Percentiles rank a stretch among this genome's conserved stretches.
Evolutionary conservation across 2,329 filamentous ascomycete genomes (phyloP).

Genomic region (Juglanconis juglandina): DNA sequence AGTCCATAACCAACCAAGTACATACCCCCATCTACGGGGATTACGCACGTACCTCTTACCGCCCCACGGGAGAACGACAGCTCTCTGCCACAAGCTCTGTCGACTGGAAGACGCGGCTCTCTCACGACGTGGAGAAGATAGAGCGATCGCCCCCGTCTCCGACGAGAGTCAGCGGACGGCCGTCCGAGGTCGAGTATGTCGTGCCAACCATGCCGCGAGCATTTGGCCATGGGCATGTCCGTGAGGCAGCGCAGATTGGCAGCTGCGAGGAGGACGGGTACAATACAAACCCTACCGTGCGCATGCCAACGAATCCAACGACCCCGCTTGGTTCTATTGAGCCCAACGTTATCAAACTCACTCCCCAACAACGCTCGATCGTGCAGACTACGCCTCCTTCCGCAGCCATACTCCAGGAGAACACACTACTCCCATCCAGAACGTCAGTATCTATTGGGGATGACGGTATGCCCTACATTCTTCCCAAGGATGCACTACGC

Average conservation of each 20-base stretch:
- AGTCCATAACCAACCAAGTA: conserved; percentile 9
- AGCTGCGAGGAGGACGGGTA: conserved; percentile 27
- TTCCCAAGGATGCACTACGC: neutral
- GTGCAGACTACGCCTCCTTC: conserved; percentile 19
- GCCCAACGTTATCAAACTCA: conserved; percentile 23
- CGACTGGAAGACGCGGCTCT: conserved; percentile 40
- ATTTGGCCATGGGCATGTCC: conserved; percentile 28
- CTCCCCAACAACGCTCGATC: conserved; percentile 19
- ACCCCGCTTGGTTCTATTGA: conserved; percentile 21
- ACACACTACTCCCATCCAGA: neutral
- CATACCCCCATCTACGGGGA: conserved; percentile 26
- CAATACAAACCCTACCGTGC: conserved; percentile 15
- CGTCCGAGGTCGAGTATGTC: conserved; percentile 25
- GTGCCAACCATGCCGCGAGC: conserved; percentile 24
- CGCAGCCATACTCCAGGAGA: conserved; percentile 13
- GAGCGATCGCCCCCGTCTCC: conserved; percentile 23
- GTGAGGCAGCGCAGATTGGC: conserved; percentile 36
- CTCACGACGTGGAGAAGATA: conserved; percentile 34
- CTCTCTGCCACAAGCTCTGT: conserved; percentile 43
- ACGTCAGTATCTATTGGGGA: neutral
- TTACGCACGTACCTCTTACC: conserved; percentile 24
- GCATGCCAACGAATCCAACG: conserved; percentile 19
- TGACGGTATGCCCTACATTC: neutral
- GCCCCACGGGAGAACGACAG: conserved; percentile 30
- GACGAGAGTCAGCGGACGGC: conserved; percentile 23